phyloP scores from a whole-genome alignment of 495 filamentous ascomycete species.

The Aspergillus coremiiformis region DNA sequence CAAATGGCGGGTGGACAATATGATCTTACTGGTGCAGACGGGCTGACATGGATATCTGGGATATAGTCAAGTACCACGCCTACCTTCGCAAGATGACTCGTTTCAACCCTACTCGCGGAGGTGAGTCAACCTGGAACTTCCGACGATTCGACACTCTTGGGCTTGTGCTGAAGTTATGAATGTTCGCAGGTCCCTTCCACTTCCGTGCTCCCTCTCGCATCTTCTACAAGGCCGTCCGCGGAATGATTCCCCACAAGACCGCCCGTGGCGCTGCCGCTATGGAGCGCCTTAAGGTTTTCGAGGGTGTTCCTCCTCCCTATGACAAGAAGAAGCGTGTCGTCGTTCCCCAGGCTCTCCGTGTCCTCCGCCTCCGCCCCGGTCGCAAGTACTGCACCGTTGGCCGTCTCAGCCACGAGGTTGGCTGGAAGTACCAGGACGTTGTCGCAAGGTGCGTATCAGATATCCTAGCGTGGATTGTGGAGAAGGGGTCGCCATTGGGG shows the following conservation, averaged over 20 bases:
- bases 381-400: conserved; percentile 99
- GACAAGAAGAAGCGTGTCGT: conserved; percentile 99
- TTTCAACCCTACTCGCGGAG: conserved; percentile 97
- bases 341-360: conserved; percentile 92
- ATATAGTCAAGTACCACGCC: conserved; percentile 97
- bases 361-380: conserved; percentile 91
- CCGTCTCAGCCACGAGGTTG: conserved; percentile 94
- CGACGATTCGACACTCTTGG: background rate
- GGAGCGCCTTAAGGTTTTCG: conserved; percentile 98
- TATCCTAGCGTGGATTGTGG: background rate
- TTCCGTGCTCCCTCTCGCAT: conserved; percentile 98
- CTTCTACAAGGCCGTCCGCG: conserved; percentile 99
- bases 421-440: conserved; percentile 99
- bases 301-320: conserved; percentile 97
- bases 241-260: conserved; percentile 99
- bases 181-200: conserved; percentile 80
- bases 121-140: conserved; percentile 43
- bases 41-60: conserved; percentile 29
- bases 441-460: conserved; percentile 73
- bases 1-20: background rate
- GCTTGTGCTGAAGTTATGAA: conserved; percentile 30
- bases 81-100: conserved; percentile 99
- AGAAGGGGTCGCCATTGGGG: background rate
- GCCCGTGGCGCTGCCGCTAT: conserved; percentile 91
- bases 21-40: conserved; percentile 6